A percentile compares a stretch with the other conserved stretches of the same genome.
Evolutionary conservation across 306 rosid genomes (phyloP).

Genomic region (Fragaria nilgerrensis): DNA sequence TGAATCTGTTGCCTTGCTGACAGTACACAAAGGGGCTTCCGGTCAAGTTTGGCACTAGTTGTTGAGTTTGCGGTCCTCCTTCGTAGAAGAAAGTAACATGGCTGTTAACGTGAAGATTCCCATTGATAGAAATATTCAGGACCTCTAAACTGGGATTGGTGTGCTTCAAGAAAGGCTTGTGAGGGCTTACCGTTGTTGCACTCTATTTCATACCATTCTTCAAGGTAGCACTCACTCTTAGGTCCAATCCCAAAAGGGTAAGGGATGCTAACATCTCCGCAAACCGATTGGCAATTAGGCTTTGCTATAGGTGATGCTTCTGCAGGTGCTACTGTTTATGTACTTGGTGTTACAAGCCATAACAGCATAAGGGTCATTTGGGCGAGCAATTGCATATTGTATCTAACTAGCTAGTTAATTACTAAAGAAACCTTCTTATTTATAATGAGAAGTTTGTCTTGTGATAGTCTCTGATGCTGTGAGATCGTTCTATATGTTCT

Average conservation of each 20-base stretch:
- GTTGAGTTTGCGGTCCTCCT: too few species aligned
- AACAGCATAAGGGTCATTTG: not conserved
- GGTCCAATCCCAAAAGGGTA: constrained; percentile 20
- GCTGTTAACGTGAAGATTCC: too few species aligned
- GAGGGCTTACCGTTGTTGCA: constrained; percentile 17
- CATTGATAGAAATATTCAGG: too few species aligned
- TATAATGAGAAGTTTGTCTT: too few species aligned
- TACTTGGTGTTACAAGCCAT: not conserved
- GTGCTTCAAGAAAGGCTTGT: constrained; percentile 10
- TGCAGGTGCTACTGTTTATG: not conserved
- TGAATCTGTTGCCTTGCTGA: not conserved
- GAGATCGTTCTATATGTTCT: too few species aligned
- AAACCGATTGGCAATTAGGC: not conserved
- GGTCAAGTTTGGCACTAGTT: not conserved
- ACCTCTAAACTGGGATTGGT: not conserved
- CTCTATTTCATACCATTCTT: constrained; percentile 18
- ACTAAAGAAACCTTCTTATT: too few species aligned
- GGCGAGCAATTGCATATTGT: not conserved
- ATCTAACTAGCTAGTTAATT: too few species aligned
- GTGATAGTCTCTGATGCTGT: too few species aligned
- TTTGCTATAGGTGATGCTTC: not conserved
- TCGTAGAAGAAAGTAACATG: too few species aligned
- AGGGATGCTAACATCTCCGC: constrained; percentile 9
- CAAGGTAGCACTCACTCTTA: not conserved
- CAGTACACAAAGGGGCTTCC: not conserved